Evolutionary conservation across 2,329 filamentous ascomycete genomes (phyloP).

Genomic region (Aspergillus ibericus): DNA sequence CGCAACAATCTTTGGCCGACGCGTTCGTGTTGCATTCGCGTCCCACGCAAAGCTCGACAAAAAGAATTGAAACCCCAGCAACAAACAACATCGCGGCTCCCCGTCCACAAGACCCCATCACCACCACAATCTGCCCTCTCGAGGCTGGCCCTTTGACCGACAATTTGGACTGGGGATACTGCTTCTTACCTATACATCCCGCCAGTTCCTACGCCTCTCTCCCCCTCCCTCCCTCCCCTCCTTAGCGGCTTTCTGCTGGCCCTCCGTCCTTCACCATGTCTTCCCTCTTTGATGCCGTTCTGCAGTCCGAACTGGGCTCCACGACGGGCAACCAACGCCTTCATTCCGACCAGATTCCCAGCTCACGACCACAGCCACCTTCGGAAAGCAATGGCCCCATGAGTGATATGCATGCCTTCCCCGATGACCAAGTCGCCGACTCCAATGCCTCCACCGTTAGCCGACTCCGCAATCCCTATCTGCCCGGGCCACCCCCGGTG

Average conservation of each 20-base stretch:
- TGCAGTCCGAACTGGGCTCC: slow-evolving; percentile 44
- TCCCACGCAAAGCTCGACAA: slow-evolving; percentile 17
- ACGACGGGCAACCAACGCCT: slow-evolving; percentile 29
- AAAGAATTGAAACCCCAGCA: slow-evolving; percentile 10
- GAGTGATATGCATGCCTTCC: slow-evolving; percentile 60
- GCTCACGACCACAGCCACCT: slow-evolving; percentile 55
- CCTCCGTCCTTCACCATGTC: slow-evolving; percentile 36
- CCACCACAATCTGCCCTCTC: neutral
- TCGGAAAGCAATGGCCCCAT: slow-evolving; percentile 52
- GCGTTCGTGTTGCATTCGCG: slow-evolving; percentile 31
- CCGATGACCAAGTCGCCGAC: slow-evolving; percentile 63
- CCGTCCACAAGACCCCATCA: neutral
- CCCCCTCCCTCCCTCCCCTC: too few relatives aligned
- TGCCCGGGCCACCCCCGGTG: slow-evolving; percentile 57
- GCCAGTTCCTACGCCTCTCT: neutral
- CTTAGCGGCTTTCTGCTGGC: slow-evolving; percentile 24
- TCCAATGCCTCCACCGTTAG: slow-evolving; percentile 50
- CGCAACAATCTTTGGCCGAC: slow-evolving; percentile 24
- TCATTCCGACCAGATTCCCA: slow-evolving; percentile 47
- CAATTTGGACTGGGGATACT: neutral
- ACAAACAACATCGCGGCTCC: slow-evolving; percentile 6
- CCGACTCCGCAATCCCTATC: slow-evolving; percentile 51
- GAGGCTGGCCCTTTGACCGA: neutral
- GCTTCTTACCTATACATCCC: neutral
- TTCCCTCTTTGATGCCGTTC: slow-evolving; percentile 43